Evolutionary conservation across 768 basidiomycete species (phyloP), one percentile per base, ranked within the genome.

Genomic region (Lyophyllum semitale): DNA sequence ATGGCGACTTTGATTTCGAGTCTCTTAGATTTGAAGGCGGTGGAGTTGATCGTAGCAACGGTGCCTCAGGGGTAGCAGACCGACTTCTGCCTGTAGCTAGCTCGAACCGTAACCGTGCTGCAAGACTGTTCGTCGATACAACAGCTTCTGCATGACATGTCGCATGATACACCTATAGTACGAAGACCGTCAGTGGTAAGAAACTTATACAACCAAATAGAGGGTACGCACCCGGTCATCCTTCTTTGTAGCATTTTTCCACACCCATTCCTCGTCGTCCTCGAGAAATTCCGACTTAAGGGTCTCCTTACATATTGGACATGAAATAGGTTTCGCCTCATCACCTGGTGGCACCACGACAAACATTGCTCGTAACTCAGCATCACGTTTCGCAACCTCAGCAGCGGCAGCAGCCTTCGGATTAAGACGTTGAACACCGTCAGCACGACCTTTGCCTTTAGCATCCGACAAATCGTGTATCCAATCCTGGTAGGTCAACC

Each of bases 181-280:
- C 22, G 45, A 38, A 15, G 45, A 58, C n/a, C 53, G 49, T 35
- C 26, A 40, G 29, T 30, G n/a, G 51, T 22, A 58, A 37, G 20
- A 35, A 33, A 18, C 29, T 1, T 8, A 17, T 35, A 1, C 12
- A 17, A 3, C 3, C 44, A 32, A 22, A 32, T 20, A 50, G 17
- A 20, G 48, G 38, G 23, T n/a, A 73, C 87, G 51, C 68, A 94
- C 94, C 77, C 83, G 83, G 54, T 89, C 90, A 60, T 96, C 92
- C 57, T 88, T 87, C 70, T 79, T 84, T 18, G 93, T 78, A 0
- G 95, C 93, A 66, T 99, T 96, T 67, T 82, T 84, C 94, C 94
- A 99, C 12, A 97, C 89, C 95, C 95, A 98, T 57, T 97, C 96
- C 74, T 98, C 96, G 57, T 95, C 94, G 45, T 97, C 95, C 68